These are phyloP conservation scores for Pseudogymnoascus sp. DNA, from an alignment of 2,329 filamentous ascomycete genomes.

Conservation along the genomic window DNA sequence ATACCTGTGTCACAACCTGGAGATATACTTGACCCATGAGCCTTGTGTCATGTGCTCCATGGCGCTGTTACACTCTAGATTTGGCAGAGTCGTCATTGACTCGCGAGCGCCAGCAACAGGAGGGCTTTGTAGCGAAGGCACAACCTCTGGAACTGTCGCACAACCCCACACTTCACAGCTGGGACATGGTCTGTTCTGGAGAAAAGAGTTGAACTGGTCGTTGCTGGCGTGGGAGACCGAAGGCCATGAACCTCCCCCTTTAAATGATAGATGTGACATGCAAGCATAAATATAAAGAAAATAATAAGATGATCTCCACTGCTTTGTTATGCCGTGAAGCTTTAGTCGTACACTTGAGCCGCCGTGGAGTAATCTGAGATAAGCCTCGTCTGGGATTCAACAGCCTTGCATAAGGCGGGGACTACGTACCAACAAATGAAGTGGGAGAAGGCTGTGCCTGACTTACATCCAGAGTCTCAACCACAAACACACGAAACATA, in stretches of 20 bases:
- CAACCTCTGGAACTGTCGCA: conserved; percentile 28
- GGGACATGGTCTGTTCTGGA: conserved; percentile 62
- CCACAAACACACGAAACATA: neutral
- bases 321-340: neutral
- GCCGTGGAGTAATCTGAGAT: neutral
- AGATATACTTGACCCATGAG: conserved; percentile 91
- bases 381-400: neutral
- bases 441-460: conserved; percentile 7
- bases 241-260: neutral
- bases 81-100: conserved; percentile 76
- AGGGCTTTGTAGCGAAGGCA: conserved; percentile 68
- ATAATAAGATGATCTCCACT: neutral
- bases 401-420: conserved; percentile 8
- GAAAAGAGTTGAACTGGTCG: conserved; percentile 78
- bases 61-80: conserved; percentile 89
- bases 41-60: conserved; percentile 96
- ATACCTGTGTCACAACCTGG: conserved; percentile 88
- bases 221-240: conserved; percentile 62
- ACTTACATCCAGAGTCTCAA: neutral
- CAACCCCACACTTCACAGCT: conserved; percentile 36
- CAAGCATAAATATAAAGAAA: neutral
- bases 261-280: conserved; percentile 4
- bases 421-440: conserved; percentile 3
- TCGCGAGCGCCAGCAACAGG: conserved; percentile 72
- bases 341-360: neutral